A percentile compares a stretch with the other conserved stretches of the same genome.
phyloP scores from a whole-genome alignment of 2,329 filamentous ascomycete species.

The Colletotrichum sp. region DNA sequence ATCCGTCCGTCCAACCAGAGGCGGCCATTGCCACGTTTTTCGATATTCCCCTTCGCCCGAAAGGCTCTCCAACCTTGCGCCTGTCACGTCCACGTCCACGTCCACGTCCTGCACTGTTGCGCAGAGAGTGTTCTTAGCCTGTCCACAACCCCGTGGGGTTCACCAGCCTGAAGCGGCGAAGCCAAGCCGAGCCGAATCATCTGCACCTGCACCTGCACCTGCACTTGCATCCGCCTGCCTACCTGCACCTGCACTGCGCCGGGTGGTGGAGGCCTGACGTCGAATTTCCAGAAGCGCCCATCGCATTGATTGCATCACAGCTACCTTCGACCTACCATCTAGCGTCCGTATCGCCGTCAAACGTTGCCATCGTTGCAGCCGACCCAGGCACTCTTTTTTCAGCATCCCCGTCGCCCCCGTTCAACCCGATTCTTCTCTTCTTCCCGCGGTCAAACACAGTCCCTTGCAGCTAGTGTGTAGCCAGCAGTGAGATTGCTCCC shows the following conservation, averaged over 20 bases:
- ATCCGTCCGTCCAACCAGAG: conserved; percentile 23
- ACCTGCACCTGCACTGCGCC: not conserved
- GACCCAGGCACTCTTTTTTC: not conserved
- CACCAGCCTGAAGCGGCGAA: not conserved
- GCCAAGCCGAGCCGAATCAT: not conserved
- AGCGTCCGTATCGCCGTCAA: not conserved
- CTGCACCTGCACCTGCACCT: not conserved
- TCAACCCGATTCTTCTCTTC: not conserved
- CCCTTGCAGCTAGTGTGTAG: not conserved
- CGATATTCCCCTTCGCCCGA: conserved; percentile 25
- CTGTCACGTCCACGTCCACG: not conserved
- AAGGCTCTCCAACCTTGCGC: conserved; percentile 9
- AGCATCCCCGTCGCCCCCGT: not conserved
- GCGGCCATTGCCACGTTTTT: conserved; percentile 17
- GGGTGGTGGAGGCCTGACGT: conserved; percentile 6
- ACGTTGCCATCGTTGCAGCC: not conserved
- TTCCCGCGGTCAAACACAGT: not conserved
- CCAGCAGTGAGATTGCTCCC: not conserved
- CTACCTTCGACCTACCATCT: not conserved
- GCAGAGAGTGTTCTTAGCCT: not conserved
- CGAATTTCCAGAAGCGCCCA: conserved; percentile 6
- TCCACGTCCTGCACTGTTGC: not conserved
- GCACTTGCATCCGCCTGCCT: not conserved
- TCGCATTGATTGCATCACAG: conserved; percentile 16
- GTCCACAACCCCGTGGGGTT: conserved; percentile 17